Percentiles rank a stretch among this genome's conserved stretches.
phyloP scores from a whole-genome alignment of 192 early-diverging fungal species.

The Cladochytrium replicatum region DNA sequence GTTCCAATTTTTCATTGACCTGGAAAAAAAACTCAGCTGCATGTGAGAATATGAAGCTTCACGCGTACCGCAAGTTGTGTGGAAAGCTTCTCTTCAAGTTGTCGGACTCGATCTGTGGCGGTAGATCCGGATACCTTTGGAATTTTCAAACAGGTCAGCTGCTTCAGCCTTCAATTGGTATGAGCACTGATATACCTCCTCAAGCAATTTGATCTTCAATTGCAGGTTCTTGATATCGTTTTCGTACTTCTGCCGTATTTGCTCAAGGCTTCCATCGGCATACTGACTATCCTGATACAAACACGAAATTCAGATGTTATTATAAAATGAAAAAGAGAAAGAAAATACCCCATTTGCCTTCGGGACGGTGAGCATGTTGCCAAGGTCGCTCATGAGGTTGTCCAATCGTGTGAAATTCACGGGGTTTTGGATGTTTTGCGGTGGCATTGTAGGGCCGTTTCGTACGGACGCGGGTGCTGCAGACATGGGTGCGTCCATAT shows the following conservation, averaged over 20 bases:
- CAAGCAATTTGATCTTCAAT: slow-evolving; percentile 20
- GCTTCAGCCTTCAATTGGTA: neutral
- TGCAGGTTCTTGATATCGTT: slow-evolving; percentile 7
- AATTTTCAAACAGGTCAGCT: neutral
- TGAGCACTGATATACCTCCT: slow-evolving; percentile 4
- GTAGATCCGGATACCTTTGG: slow-evolving; percentile 4
- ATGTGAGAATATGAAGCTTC: neutral
- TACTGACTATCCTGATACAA: neutral
- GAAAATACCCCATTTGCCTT: slow-evolving; percentile 9
- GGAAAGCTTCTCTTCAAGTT: slow-evolving; percentile 16
- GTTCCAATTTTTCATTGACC: slow-evolving; percentile 15
- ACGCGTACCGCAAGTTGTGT: neutral
- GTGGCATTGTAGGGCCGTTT: too few relatives aligned
- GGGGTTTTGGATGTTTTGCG: too few relatives aligned
- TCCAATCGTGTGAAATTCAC: slow-evolving; percentile 59
- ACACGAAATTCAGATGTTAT: neutral
- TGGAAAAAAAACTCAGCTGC: slow-evolving; percentile 9
- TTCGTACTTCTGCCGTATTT: slow-evolving; percentile 24
- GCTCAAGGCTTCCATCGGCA: slow-evolving; percentile 8
- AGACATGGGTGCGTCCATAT: too few relatives aligned
- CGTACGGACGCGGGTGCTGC: too few relatives aligned
- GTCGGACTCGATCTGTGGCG: slow-evolving; percentile 8
- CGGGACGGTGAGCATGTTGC: slow-evolving; percentile 44
- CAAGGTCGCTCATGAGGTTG: slow-evolving; percentile 67
- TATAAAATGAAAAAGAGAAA: slow-evolving; percentile 1